Conservation (phyloP, 2,329 filamentous ascomycete species). For the Apiospora pterosperma region DNA sequence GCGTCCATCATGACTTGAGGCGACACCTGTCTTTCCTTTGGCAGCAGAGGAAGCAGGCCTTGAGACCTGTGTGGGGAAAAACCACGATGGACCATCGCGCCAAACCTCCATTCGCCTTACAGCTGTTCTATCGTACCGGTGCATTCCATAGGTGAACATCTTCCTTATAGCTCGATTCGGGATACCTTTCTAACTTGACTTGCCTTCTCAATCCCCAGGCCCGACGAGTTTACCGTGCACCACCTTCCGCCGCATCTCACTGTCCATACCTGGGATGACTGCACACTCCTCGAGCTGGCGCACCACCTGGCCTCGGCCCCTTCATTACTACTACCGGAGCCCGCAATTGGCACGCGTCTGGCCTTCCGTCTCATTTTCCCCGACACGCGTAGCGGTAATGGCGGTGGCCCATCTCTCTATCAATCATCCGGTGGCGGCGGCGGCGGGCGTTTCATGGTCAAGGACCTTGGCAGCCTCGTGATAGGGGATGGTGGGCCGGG, state of each 20-base stretch:
- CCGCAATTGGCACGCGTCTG: constrained; percentile 78
- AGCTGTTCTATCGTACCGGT: constrained; percentile 76
- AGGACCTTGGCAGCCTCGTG: constrained; percentile 80
- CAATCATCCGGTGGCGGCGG: constrained; percentile 16
- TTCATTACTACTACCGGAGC: constrained; percentile 66
- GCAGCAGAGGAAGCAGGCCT: not conserved
- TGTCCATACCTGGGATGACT: constrained; percentile 83
- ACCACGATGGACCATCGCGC: constrained; percentile 61
- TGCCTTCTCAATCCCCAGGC: constrained; percentile 36
- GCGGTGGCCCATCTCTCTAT: constrained; percentile 27
- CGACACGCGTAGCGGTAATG: constrained; percentile 23
- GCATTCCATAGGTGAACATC: constrained; percentile 60
- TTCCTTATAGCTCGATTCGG: not conserved
- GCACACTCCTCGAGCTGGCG: constrained; percentile 77
- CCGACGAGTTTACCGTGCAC: constrained; percentile 64
- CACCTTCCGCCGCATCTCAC: constrained; percentile 65
- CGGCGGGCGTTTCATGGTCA: constrained; percentile 62
- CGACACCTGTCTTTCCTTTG: not conserved
- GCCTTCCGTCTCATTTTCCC: constrained; percentile 84
- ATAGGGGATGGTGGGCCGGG: constrained; percentile 58
- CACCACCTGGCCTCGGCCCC: constrained; percentile 70
- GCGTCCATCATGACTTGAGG: not conserved
- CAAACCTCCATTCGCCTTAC: constrained; percentile 78
- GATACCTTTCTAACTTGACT: not conserved
- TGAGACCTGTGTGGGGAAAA: not conserved